Evolutionary conservation across 1,284 basidiomycete species (phyloP).

Genomic region (Boletus semigastroideus): DNA sequence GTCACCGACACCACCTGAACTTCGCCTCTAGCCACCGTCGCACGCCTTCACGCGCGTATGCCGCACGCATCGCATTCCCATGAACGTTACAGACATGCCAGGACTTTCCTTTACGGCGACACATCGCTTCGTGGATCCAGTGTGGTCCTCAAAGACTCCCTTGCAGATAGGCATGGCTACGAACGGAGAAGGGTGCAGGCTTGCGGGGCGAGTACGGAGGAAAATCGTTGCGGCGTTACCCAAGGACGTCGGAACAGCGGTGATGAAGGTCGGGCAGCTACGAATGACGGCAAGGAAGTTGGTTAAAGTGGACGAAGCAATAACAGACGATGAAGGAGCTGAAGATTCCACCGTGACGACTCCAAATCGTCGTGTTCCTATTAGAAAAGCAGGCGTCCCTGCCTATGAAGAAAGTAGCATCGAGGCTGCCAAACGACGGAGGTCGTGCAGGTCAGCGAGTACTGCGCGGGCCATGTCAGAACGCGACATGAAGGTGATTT

Average conservation of each 20-base stretch:
- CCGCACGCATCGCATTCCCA: constrained; percentile 60
- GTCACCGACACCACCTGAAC: constrained; percentile 49
- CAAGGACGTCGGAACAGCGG: constrained; percentile 74
- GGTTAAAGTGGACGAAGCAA: constrained; percentile 4
- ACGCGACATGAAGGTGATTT: constrained; percentile 65
- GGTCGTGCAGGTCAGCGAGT: constrained; percentile 92
- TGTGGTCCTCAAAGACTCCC: constrained; percentile 50
- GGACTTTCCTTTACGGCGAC: constrained; percentile 82
- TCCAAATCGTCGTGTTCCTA: constrained; percentile 80
- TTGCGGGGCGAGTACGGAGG: constrained; percentile 78
- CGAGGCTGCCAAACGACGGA: constrained; percentile 60
- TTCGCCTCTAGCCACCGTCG: constrained; percentile 5
- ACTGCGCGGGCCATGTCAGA: constrained; percentile 77
- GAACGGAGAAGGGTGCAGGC: constrained; percentile 88
- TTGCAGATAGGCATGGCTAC: constrained; percentile 90
- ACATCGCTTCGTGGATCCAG: constrained; percentile 71
- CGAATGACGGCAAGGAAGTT: constrained; percentile 65
- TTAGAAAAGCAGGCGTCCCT: constrained; percentile 24
- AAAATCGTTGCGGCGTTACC: constrained; percentile 82
- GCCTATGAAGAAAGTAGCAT: constrained; percentile 42
- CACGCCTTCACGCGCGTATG: constrained; percentile 56
- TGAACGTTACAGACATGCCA: constrained; percentile 89
- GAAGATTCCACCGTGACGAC: constrained; percentile 62
- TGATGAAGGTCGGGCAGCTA: constrained; percentile 73
- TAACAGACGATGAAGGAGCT: constrained; percentile 33